Base-by-base conservation (phyloP, 257 asterid genomes). In the Sherardia arvensis region DNA sequence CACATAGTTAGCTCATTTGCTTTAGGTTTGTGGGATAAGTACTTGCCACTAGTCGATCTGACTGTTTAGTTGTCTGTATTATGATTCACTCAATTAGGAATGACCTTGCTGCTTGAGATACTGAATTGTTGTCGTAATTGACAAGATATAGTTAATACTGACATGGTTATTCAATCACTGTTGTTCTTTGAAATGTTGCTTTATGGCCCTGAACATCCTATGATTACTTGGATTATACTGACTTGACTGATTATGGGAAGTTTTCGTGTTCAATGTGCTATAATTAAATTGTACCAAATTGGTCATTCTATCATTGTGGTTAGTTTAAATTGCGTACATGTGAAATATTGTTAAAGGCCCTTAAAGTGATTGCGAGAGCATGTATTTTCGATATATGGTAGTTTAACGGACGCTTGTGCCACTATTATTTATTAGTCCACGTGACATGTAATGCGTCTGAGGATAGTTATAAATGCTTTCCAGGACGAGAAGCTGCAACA, bases 401-500 rank as follows among this genome's bases (percentile, higher is more conserved):
- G 57, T 58, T 43, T 20, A 18, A 54, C 53, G 45, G 15, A 14
- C 28, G 26, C 61, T 21, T 25, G 21, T 65, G 58, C 23, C 61
- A 7, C 51, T 60, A 25, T 60, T 45, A 7, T 53, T 23, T 55
- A 20, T 47, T 20, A 27, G 5, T 58, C 18, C 10, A 23, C 56
- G 23, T 72, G 26, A 8, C 29, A 26, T 54, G 59, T 27, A 47
- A 48, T 43, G 70, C 51, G 69, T 78, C 74, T 81, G 57, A 83
- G 45, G 14, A 66, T 65, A 27, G 75, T 66, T 59, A 64, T 70
- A 61, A n/a, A 61, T 65, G 30, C 69, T 14, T 74, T 73, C 70
- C 79, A 92, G 99, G 97, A 77, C 67, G 97, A 89, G 73, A 92
- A 92, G 70, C 80, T 92, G 74, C 90, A 92, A 65, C 83, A 77